Evolutionary conservation across 768 basidiomycete genomes (phyloP).

Genomic region (Dentipellis fragilis): DNA sequence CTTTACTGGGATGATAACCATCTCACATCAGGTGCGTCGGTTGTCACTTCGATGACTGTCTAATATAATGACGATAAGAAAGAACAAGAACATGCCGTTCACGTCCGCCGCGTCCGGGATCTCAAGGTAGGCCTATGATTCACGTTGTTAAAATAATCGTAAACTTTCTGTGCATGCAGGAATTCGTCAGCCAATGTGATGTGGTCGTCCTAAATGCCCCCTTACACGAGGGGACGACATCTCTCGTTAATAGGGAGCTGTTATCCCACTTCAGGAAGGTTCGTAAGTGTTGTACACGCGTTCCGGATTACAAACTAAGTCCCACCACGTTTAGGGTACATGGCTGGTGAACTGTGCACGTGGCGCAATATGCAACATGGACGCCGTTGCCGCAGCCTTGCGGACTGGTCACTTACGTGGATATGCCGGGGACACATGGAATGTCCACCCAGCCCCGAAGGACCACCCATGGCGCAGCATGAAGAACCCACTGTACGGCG

Average conservation of each 20-base stretch:
- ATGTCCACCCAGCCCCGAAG: constrained; percentile 29
- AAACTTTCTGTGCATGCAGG: not conserved
- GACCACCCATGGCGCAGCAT: constrained; percentile 65
- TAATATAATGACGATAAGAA: no score
- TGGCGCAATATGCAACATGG: constrained; percentile 31
- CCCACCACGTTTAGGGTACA: constrained; percentile 9
- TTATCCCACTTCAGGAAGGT: constrained; percentile 32
- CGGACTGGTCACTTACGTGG: constrained; percentile 28
- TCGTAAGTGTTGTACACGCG: constrained; percentile 1
- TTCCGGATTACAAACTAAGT: not conserved
- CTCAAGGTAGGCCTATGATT: constrained; percentile 9
- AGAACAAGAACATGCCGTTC: constrained; percentile 22
- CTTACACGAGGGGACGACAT: constrained; percentile 30
- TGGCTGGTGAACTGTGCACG: constrained; percentile 38
- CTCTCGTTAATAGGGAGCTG: constrained; percentile 31
- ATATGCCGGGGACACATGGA: constrained; percentile 23
- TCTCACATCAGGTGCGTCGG: constrained; percentile 8
- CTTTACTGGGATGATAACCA: constrained; percentile 32
- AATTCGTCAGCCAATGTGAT: constrained; percentile 16
- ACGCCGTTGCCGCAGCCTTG: constrained; percentile 30
- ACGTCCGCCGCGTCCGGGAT: constrained; percentile 28
- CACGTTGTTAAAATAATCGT: no score
- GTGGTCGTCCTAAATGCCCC: constrained; percentile 56
- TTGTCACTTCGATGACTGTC: no score
- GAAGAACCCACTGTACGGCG: constrained; percentile 71